These are phyloP conservation scores for Buxus sempervirens DNA, from an alignment of 164 flowering plant species.

Conservation along the genomic window DNA sequence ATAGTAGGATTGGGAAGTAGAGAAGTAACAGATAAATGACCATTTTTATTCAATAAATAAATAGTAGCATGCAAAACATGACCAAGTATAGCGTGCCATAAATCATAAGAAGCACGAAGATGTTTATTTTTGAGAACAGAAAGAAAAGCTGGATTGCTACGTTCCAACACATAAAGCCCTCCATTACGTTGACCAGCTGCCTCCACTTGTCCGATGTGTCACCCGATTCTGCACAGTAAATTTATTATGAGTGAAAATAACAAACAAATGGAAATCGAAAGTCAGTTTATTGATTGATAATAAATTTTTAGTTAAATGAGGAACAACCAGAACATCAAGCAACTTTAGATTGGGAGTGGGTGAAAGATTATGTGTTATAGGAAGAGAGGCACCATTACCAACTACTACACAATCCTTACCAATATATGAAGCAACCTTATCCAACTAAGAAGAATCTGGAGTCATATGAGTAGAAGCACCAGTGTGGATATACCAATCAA, in stretches of 20 bases:
- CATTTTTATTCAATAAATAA: too few relatives aligned
- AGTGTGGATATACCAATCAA: not conserved
- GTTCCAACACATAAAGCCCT: slow-evolving; percentile 4
- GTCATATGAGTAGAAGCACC: too few relatives aligned
- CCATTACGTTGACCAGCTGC: not conserved
- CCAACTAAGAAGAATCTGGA: not conserved
- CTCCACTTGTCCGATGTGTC: not conserved
- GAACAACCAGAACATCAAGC: slow-evolving; percentile 11
- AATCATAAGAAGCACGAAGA: not conserved
- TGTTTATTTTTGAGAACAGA: too few relatives aligned
- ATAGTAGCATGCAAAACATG: not conserved
- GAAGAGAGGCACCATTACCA: slow-evolving; percentile 2
- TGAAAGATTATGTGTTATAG: slow-evolving; percentile 6
- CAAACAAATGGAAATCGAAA: too few relatives aligned
- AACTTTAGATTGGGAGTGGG: not conserved
- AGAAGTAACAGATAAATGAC: too few relatives aligned
- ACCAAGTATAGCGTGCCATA: not conserved
- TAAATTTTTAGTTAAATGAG: not conserved
- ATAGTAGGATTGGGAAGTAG: not conserved
- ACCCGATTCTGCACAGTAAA: not conserved
- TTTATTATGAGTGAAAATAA: not conserved
- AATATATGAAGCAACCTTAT: not conserved
- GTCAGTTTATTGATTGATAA: not conserved
- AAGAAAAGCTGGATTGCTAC: not conserved
- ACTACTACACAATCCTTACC: not conserved